phyloP scores from a whole-genome alignment of 2,329 filamentous ascomycete genomes.

The Exophiala lecanii-corni region DNA sequence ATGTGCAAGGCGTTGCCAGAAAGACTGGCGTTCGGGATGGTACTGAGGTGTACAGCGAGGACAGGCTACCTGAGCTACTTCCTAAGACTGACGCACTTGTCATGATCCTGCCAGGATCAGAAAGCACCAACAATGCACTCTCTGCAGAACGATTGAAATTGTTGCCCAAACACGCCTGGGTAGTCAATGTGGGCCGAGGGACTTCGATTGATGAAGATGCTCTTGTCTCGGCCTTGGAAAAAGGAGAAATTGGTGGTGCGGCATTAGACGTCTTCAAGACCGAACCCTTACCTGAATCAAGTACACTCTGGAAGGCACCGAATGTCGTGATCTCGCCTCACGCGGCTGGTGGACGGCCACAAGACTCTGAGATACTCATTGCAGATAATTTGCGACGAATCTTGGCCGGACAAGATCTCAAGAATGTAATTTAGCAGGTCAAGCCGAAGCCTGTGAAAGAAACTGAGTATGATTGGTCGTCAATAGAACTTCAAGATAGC shows the following conservation, averaged over 20 bases:
- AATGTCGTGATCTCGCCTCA: constrained; percentile 22
- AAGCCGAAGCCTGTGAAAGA: too few species aligned
- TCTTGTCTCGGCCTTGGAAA: constrained; percentile 16
- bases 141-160: constrained; percentile 50
- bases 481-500: too few species aligned
- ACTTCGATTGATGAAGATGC: constrained; percentile 41
- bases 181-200: constrained; percentile 29
- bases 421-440: constrained; percentile 56
- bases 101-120: constrained; percentile 60
- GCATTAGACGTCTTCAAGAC: constrained; percentile 23
- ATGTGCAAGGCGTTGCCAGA: constrained; percentile 56
- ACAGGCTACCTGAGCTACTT: constrained; percentile 50
- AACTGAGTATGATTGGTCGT: too few species aligned
- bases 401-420: constrained; percentile 54
- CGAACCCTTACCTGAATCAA: constrained; percentile 17
- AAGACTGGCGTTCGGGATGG: constrained; percentile 54
- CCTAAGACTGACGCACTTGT: constrained; percentile 59
- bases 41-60: constrained; percentile 54
- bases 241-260: constrained; percentile 17
- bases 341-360: constrained; percentile 44
- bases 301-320: constrained; percentile 17
- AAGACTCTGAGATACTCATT: constrained; percentile 56
- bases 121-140: constrained; percentile 52
- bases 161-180: constrained; percentile 49
- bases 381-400: constrained; percentile 57